These are phyloP conservation scores for Hyaloscypha finlandica DNA, from an alignment of 495 filamentous ascomycete species.

Conservation along the genomic window DNA sequence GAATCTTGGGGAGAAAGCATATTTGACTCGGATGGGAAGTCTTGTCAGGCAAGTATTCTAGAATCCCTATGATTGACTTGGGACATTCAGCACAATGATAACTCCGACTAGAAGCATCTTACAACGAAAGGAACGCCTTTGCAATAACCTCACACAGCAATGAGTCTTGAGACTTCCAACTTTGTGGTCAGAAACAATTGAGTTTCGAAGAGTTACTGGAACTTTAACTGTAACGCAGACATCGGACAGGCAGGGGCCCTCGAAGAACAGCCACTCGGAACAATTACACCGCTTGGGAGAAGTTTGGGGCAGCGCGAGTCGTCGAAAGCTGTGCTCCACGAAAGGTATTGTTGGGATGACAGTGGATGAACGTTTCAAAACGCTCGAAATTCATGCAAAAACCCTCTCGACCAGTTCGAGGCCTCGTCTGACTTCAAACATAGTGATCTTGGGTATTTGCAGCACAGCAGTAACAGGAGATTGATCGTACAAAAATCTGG, in stretches of 20 bases:
- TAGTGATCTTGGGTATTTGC: constrained; percentile 7
- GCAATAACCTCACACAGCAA: neutral
- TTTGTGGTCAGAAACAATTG: neutral
- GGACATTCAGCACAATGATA: too few relatives aligned
- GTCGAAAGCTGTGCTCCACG: neutral
- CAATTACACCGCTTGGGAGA: neutral
- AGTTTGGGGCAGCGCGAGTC: neutral
- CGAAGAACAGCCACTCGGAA: neutral
- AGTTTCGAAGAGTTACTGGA: neutral
- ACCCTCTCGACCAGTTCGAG: neutral
- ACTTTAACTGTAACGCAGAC: neutral
- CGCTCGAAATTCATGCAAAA: constrained; percentile 21
- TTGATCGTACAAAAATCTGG: neutral
- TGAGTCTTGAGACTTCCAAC: neutral
- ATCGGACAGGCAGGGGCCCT: neutral
- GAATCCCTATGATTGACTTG: too few relatives aligned
- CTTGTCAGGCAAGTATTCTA: too few relatives aligned
- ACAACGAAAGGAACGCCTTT: neutral
- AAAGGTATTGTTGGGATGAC: constrained; percentile 16
- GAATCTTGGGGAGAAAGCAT: too few relatives aligned
- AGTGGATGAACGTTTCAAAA: constrained; percentile 21
- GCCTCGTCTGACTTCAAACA: constrained; percentile 2
- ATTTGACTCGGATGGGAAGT: too few relatives aligned
- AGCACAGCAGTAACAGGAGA: neutral
- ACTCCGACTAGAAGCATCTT: too few relatives aligned